Conservation (phyloP, 176 grass and related monocot genomes). For the Eleusine coracana region DNA sequence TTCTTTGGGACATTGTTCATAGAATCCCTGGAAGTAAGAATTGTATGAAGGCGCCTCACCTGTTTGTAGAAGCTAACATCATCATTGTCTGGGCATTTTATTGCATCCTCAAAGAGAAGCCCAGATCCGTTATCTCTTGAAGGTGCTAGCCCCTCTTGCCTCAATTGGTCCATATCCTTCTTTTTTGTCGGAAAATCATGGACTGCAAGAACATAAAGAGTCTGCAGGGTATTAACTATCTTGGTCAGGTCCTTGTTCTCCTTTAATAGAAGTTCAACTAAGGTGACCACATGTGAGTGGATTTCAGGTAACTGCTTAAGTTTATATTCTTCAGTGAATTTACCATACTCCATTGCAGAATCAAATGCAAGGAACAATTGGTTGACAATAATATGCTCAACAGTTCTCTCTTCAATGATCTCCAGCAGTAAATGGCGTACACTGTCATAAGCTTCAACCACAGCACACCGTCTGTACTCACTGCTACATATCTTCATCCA, state of each 20-base stretch:
- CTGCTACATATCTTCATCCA: slow-evolving; percentile 72
- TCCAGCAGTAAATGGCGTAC: slow-evolving; percentile 65
- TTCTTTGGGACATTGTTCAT: slow-evolving; percentile 91
- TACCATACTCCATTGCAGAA: slow-evolving; percentile 40
- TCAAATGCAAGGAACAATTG: slow-evolving; percentile 74
- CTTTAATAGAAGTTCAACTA: slow-evolving; percentile 64
- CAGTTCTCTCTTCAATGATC: slow-evolving; percentile 61
- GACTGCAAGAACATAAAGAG: slow-evolving; percentile 73
- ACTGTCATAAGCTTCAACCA: slow-evolving; percentile 90
- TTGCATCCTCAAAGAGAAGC: slow-evolving; percentile 80
- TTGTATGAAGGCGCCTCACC: slow-evolving; percentile 80
- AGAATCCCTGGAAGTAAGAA: slow-evolving; percentile 90
- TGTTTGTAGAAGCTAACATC: slow-evolving; percentile 82
- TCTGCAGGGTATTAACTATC: slow-evolving; percentile 87
- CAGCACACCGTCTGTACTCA: slow-evolving; percentile 87
- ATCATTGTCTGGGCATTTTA: slow-evolving; percentile 52
- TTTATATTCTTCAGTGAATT: slow-evolving; percentile 66
- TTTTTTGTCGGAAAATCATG: slow-evolving; percentile 74
- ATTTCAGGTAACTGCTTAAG: slow-evolving; percentile 56
- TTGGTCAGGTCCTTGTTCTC: slow-evolving; percentile 70
- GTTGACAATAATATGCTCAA: slow-evolving; percentile 66
- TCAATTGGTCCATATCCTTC: slow-evolving; percentile 64
- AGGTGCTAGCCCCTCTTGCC: slow-evolving; percentile 53
- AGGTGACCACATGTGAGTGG: slow-evolving; percentile 69
- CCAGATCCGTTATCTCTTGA: slow-evolving; percentile 39